Evolutionary conservation across 768 basidiomycete species (phyloP), one percentile per base, ranked within the genome.

Genomic region (Tylopilus intermedius): DNA sequence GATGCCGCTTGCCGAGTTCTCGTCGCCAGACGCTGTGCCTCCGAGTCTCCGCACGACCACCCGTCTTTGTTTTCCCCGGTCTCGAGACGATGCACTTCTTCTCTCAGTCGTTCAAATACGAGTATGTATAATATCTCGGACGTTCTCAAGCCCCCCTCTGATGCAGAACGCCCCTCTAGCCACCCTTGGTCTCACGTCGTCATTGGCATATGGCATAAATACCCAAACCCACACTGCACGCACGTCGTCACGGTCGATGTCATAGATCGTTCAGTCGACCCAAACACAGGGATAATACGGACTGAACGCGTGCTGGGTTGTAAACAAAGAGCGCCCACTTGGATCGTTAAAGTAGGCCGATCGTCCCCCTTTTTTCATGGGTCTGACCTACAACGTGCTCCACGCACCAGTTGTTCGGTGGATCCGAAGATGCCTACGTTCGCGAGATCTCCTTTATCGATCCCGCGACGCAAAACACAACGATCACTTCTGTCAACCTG

Each of bases 401-500:
- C 8, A 29, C 42, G 33, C 29, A 54, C 41, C 63, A 94, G 92
- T 70, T 95, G 24, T 90, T 95, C 52, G 92, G 92, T 48, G 92
- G 92, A 37, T 91, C 91, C 57, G 90, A 93, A 72, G 90, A 94
- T 62, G 93, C 94, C 9, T 96, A 89, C 65, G 90, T 96, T 1
- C 84, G 94, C 43, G 94, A 97, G 72, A 86, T 96, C 60, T 91
- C 92, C 5, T 95, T 94, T 65, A 78, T 95, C 35, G 91, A 96
- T 70, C 94, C 94, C 2, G 74, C 81, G 53, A 82, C 78, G 24
- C 86, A 88, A 71, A 82, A 78, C 30, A 87, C 89, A 44, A 87
- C 87, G 38, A 88, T 92, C 58, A 90, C 90, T 33, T 93, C 92
- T 27, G 86, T 93, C 71, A 97, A 97, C 73, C 85, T 97, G 47